A percentile compares a stretch with the other conserved stretches of the same genome.
Evolutionary conservation across 2,329 filamentous ascomycete genomes (phyloP).

Genomic region (Bipolaris cookei): DNA sequence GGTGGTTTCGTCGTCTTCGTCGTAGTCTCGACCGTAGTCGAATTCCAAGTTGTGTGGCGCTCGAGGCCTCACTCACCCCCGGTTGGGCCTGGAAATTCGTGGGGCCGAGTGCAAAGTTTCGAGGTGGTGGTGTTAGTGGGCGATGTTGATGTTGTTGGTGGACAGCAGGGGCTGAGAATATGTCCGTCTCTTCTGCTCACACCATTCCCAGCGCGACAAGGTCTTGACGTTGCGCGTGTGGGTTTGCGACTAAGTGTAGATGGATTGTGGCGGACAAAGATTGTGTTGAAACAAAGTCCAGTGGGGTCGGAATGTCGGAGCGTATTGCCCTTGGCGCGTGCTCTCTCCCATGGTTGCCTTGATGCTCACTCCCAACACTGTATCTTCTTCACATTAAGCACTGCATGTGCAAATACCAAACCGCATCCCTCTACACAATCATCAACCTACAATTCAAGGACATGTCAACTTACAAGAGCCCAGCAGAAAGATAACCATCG

Average conservation of each 20-base stretch:
- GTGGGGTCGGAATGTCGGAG: slow-evolving; percentile 20
- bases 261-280: slow-evolving; percentile 28
- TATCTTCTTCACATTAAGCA: background rate
- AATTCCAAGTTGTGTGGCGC: background rate
- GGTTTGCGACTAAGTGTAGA: slow-evolving; percentile 25
- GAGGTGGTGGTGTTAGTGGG: slow-evolving; percentile 2
- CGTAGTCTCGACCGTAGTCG: too few relatives aligned
- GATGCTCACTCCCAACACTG: slow-evolving; percentile 1
- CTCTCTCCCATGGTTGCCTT: background rate
- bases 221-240: slow-evolving; percentile 18
- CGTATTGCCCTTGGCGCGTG: slow-evolving; percentile 7
- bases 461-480: too few relatives aligned
- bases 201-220: slow-evolving; percentile 33
- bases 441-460: too few relatives aligned
- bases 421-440: background rate
- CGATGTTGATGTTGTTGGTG: slow-evolving; percentile 4
- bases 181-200: slow-evolving; percentile 20
- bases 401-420: background rate
- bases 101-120: slow-evolving; percentile 11
- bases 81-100: slow-evolving; percentile 7
- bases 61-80: slow-evolving; percentile 7
- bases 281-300: slow-evolving; percentile 15
- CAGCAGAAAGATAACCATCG: slow-evolving; percentile 16
- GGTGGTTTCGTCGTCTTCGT: background rate
- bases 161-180: slow-evolving; percentile 3